Evolutionary conservation across 768 basidiomycete species (phyloP), one percentile per base, ranked within the genome.

Genomic region (Amanita subjunquillea): DNA sequence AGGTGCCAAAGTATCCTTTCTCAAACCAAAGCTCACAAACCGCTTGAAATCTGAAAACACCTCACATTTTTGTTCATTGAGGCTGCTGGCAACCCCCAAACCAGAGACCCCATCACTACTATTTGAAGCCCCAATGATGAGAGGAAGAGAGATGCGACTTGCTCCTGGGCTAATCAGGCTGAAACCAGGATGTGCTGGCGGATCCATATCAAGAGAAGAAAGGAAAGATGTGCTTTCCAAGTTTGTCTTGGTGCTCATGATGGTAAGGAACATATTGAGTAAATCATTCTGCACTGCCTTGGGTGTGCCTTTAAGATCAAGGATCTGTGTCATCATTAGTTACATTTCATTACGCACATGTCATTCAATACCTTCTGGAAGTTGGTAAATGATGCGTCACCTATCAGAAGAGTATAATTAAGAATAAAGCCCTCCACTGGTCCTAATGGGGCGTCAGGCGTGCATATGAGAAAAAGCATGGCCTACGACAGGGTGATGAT

Each of bases 131-230:
- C 40, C 57, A 23, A 62, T 53, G 10, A 52, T 32, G 3, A 71
- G 62, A 0, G 78, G 78, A 6, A 87, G 69, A 3, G 78, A 72
- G 7, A 83, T 74, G 22, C 80, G 74, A 57, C 83, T 86, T 1
- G 75, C 76, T 12, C 76, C 77, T 0, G 88, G 87, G 58, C 84
- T 87, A 4, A 80, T 70, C 15, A 84, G 68, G 41, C 72, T 79
- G n/a, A 75, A 68, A 45, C 68, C 74, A 4, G 73, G 64, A 55
- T 74, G 69, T 10, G 69, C 65, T 0, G 80, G 70, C 1, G 93
- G 92, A 57, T 98, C 94, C 96, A 99, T 99, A 66, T 99, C 96
- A 30, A 99, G 77, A 0, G 84, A 78, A 0, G 92, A 87, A 30
- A 99, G 79, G 76, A 99, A 97, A 0, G 96, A 98, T 0, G 88